phyloP scores from a whole-genome alignment of 176 grass and related monocot genomes.

The Avena insularis region DNA sequence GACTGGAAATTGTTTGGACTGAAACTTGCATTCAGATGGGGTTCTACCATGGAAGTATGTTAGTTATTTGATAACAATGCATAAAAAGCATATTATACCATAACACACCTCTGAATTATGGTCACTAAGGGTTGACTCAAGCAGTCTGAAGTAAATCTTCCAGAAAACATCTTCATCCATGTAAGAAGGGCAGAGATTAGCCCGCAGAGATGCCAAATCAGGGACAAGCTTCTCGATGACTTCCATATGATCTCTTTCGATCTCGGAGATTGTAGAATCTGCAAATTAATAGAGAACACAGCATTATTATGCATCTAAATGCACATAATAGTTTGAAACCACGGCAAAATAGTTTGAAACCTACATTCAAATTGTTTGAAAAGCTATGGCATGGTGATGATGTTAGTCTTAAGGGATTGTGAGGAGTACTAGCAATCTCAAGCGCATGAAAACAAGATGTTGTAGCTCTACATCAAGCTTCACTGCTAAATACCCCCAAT shows the following conservation, averaged over 20 bases:
- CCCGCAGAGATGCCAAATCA: conserved; percentile 64
- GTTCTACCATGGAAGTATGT: not conserved
- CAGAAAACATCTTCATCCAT: conserved; percentile 80
- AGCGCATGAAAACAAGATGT: too few species aligned
- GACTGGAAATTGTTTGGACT: not conserved
- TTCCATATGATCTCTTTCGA: conserved; percentile 71
- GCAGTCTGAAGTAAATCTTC: conserved; percentile 89
- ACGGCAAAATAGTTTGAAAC: too few species aligned
- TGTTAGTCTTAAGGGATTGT: not conserved
- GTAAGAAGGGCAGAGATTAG: conserved; percentile 71
- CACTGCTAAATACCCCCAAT: too few species aligned
- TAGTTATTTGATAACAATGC: conserved; percentile 7
- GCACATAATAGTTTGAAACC: too few species aligned
- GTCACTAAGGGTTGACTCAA: conserved; percentile 69
- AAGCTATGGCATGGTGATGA: not conserved
- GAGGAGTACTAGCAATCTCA: not conserved
- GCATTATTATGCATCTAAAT: not conserved
- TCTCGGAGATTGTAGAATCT: conserved; percentile 74
- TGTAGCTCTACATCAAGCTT: too few species aligned
- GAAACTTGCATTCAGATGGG: not conserved
- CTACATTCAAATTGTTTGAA: not conserved
- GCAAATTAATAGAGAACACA: conserved; percentile 45
- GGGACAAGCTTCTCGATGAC: conserved; percentile 69
- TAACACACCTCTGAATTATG: conserved; percentile 74
- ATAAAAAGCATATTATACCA: not conserved